A percentile compares a stretch with the other conserved stretches of the same genome.
These are phyloP conservation scores for Colletotrichum sansevieriae DNA, from an alignment of 2,329 filamentous ascomycete genomes.

Conservation along the genomic window DNA sequence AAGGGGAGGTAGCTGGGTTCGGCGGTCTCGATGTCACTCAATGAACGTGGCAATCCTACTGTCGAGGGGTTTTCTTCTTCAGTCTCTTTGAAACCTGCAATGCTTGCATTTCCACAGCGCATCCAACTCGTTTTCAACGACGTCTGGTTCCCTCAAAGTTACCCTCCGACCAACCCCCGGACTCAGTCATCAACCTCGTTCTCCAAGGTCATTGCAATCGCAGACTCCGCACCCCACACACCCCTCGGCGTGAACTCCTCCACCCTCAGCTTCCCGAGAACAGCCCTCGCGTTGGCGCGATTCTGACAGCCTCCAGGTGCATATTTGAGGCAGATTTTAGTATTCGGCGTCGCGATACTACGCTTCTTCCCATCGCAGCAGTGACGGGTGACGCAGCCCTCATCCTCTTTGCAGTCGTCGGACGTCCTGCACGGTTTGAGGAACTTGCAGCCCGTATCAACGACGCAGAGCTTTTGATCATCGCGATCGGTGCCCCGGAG, in stretches of 20 bases:
- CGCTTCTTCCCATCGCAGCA: conserved; percentile 11
- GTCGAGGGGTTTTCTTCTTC: background rate
- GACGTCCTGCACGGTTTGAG: conserved; percentile 1
- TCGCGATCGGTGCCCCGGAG: conserved; percentile 6
- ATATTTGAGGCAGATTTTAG: conserved; percentile 30
- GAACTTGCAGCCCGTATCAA: background rate
- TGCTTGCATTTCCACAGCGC: no score
- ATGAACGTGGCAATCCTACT: background rate
- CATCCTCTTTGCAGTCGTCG: conserved; percentile 5
- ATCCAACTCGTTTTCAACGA: no score
- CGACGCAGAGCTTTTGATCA: conserved; percentile 20
- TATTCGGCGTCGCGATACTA: background rate
- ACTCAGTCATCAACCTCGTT: no score
- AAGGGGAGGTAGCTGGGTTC: conserved; percentile 59
- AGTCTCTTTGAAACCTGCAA: background rate
- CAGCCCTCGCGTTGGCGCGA: background rate
- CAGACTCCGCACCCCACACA: background rate
- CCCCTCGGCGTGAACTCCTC: background rate
- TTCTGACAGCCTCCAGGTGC: conserved; percentile 13
- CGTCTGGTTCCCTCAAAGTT: no score
- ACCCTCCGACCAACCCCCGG: no score
- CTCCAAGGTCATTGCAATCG: no score
- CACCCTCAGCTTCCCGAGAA: background rate
- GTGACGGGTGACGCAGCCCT: conserved; percentile 29
- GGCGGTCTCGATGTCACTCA: background rate